These are phyloP conservation scores for Poteriospumella lacustris DNA, from an alignment of 108 stramenopile species.

Conservation along the genomic window DNA sequence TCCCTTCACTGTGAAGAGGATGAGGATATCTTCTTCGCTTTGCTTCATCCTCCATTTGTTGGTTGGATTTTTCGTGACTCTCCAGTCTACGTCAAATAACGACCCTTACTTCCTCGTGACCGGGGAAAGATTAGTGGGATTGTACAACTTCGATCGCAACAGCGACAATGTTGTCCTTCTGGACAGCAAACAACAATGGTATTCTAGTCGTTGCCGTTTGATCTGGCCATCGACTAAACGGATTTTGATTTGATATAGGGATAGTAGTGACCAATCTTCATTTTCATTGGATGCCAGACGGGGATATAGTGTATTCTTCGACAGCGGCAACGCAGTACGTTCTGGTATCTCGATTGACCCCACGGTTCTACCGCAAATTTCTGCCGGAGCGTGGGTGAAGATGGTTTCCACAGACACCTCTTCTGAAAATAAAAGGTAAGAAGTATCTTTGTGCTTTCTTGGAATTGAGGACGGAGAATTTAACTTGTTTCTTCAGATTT, in stretches of 20 bases:
- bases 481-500: background rate
- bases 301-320: background rate
- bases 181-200: background rate
- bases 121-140: background rate
- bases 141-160: background rate
- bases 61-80: too few species aligned
- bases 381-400: background rate
- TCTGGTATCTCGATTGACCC: background rate
- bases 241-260: background rate
- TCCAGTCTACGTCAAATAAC: too few species aligned
- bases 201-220: background rate
- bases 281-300: background rate
- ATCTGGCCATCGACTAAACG: background rate
- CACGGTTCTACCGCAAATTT: background rate
- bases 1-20: too few species aligned
- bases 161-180: background rate
- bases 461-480: background rate
- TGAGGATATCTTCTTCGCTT: too few species aligned
- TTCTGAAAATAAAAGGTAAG: background rate
- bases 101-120: background rate
- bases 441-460: background rate
- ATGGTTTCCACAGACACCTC: background rate
- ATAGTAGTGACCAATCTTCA: background rate
- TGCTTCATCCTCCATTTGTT: too few species aligned
- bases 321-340: background rate